Evolutionary conservation across 805 yeast genomes (phyloP).

Genomic region (Cyberlindnera lachancei): DNA sequence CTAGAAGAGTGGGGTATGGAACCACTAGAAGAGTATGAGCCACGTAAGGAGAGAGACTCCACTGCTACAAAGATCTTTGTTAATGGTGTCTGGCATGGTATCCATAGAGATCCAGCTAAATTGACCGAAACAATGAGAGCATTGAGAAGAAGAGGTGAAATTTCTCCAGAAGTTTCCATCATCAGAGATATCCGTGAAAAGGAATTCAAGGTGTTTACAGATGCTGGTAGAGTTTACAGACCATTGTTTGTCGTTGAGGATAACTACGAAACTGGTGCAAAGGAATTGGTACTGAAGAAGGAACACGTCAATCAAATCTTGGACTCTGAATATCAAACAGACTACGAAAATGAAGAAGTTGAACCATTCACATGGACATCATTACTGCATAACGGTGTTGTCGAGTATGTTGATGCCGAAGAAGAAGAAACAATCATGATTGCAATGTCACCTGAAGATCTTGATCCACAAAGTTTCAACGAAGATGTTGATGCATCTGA

Average conservation of each 20-base stretch:
- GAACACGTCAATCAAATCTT: conserved; percentile 72
- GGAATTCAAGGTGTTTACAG: conserved; percentile 93
- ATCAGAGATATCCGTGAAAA: conserved; percentile 95
- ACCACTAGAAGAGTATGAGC: conserved; percentile 91
- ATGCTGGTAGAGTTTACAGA: conserved; percentile 97
- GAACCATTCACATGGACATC: conserved; percentile 74
- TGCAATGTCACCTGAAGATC: conserved; percentile 98
- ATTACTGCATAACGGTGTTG: conserved; percentile 75
- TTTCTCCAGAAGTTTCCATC: conserved; percentile 92
- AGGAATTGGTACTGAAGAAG: conserved; percentile 74
- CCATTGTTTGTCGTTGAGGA: conserved; percentile 93
- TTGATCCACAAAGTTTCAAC: conserved; percentile 52
- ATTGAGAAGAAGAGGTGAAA: conserved; percentile 90
- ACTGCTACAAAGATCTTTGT: conserved; percentile 94
- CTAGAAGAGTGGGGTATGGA: conserved; percentile 99
- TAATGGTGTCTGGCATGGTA: conserved; percentile 99
- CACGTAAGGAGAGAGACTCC: conserved; percentile 83
- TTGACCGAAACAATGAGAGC: conserved; percentile 86
- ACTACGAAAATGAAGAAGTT: conserved; percentile 16
- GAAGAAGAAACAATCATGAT: conserved; percentile 98
- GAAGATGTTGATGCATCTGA: conserved; percentile 29
- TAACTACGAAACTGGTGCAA: conserved; percentile 54
- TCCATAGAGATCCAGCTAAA: conserved; percentile 92
- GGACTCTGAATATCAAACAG: conserved; percentile 40
- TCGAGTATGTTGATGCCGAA: conserved; percentile 97